phyloP scores from a whole-genome alignment of 192 early-diverging fungal species.

The Coemansia sp. region DNA sequence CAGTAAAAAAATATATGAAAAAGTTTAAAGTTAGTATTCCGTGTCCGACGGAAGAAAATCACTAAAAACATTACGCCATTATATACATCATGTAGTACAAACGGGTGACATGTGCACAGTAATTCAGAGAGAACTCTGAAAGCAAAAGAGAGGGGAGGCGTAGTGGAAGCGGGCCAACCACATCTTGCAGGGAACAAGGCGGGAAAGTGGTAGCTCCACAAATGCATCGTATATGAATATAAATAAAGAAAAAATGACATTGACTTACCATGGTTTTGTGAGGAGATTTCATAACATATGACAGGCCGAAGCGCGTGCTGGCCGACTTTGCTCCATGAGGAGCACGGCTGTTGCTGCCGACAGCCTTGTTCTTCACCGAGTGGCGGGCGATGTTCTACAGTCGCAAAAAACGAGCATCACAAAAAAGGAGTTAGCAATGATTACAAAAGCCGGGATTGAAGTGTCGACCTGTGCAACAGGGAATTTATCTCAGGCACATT shows the following conservation, averaged over 20 bases:
- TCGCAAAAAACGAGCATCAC: too few relatives aligned
- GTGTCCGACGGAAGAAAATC: too few relatives aligned
- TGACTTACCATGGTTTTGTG: constrained; percentile 1
- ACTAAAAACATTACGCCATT: too few relatives aligned
- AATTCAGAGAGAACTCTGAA: too few relatives aligned
- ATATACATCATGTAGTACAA: too few relatives aligned
- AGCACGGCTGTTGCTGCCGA: background rate
- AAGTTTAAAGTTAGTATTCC: background rate
- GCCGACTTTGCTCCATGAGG: background rate
- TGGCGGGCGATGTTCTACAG: background rate
- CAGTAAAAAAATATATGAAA: background rate
- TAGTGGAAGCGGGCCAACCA: background rate
- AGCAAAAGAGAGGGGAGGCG: background rate
- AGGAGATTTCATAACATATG: background rate
- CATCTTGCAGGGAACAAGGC: background rate
- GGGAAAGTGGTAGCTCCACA: background rate
- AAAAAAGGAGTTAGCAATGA: too few relatives aligned
- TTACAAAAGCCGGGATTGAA: too few relatives aligned
- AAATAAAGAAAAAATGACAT: background rate
- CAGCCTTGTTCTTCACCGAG: background rate
- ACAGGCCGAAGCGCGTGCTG: background rate
- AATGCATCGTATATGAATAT: background rate
- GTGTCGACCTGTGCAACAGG: too few relatives aligned
- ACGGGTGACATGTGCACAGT: too few relatives aligned
- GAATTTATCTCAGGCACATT: too few relatives aligned